phyloP scores from a whole-genome alignment of 2,329 filamentous ascomycete species.

The Neopestalotiopsis sp. region DNA sequence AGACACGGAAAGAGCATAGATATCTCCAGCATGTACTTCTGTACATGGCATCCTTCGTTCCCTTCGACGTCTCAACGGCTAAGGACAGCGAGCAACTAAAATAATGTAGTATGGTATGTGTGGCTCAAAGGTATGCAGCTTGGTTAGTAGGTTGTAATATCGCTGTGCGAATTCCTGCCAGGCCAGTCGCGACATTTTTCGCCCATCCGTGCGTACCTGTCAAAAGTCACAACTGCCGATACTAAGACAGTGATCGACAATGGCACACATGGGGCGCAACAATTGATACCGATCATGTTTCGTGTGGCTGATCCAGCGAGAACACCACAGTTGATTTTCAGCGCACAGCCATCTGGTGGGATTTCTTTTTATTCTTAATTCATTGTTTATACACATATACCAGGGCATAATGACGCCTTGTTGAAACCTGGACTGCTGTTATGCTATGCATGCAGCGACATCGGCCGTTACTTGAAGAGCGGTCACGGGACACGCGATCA shows the following conservation, averaged over 20 bases:
- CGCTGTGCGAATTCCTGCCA: not conserved
- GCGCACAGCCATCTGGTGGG: not conserved
- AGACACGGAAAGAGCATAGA: not conserved
- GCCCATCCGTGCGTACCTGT: slow-evolving; percentile 13
- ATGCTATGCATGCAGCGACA: not conserved
- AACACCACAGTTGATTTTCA: not conserved
- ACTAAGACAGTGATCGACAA: slow-evolving; percentile 12
- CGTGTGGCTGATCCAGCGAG: slow-evolving; percentile 11
- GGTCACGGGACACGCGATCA: too few relatives aligned
- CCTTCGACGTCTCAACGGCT: too few relatives aligned
- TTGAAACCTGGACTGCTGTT: not conserved
- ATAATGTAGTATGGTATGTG: too few relatives aligned
- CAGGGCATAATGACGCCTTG: too few relatives aligned
- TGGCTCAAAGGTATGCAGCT: too few relatives aligned
- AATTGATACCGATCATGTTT: slow-evolving; percentile 10
- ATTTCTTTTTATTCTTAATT: not conserved
- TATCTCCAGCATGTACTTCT: not conserved
- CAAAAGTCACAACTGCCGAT: slow-evolving; percentile 16
- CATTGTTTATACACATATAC: too few relatives aligned
- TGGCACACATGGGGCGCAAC: not conserved
- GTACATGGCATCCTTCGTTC: not conserved
- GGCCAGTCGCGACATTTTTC: slow-evolving; percentile 6
- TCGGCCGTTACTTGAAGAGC: too few relatives aligned
- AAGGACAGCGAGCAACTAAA: too few relatives aligned
- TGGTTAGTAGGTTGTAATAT: not conserved